Evolutionary conservation across 805 yeast genomes (phyloP), one percentile per base, ranked within the genome.

Genomic region (Lipomyces chichibuensis): DNA sequence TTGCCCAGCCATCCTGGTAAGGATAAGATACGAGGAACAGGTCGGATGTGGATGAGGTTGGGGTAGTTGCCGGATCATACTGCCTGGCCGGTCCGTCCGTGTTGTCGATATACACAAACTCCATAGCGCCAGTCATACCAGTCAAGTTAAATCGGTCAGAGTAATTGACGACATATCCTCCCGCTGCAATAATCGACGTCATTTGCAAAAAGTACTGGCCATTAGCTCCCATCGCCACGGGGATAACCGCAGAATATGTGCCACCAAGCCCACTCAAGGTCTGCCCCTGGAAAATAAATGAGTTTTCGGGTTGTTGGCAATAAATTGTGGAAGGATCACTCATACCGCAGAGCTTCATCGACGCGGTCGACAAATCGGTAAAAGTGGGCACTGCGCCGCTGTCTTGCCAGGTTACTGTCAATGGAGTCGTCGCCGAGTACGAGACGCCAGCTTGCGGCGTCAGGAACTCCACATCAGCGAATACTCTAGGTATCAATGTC

Each of bases 181-280:
- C 80, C 8, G 76, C 68, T 1, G 76, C 65, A 64, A 78, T 80
- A 9, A 72, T 66, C 0, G 91, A 85, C 69, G 82, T 84, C 39
- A 92, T 76, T 80, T 94, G 98, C 70, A 94, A 76, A 77, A 80
- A 91, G 78, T 85, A 94, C 66, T 78, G 77, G 37, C 99, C 99
- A 74, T 83, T 77, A 2, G 86, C 86, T 49, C 85, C 88, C 11
- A 74, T 74, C 29, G 79, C 63, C 1, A 85, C 77, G 3, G 65
- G 56, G 20, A 71, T 62, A n/a, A 81, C 75, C 72, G 84, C 76
- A 65, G 85, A 1, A 76, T 63, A 60, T 74, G 72, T 39, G 73
- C 79, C 17, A 1, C 77, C 66, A 1, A 85, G 63, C 13, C 77
- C 73, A 4, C 74, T 43, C 1, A 81, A 73, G 1, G 81, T 39